Conservation (phyloP, 768 basidiomycete species). For the Auriculariales sp. region DNA sequence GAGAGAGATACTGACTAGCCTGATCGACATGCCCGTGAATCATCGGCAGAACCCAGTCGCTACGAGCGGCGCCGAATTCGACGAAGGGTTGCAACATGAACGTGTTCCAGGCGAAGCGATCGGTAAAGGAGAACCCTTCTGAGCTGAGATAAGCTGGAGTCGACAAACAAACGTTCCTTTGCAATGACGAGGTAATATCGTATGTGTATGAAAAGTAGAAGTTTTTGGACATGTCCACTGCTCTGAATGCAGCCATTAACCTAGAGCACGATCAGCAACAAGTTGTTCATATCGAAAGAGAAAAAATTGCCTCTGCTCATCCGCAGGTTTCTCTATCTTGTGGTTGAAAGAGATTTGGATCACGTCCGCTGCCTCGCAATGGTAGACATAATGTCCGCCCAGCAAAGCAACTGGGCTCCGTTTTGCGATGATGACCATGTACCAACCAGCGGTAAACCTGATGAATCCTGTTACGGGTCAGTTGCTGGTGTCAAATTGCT, state of each 20-base stretch:
- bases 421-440: slow-evolving; percentile 82
- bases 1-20: slow-evolving; percentile 83
- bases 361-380: slow-evolving; percentile 84
- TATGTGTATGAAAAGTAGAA: slow-evolving; percentile 99
- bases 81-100: slow-evolving; percentile 50
- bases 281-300: not conserved
- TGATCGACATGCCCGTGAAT: slow-evolving; percentile 97
- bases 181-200: slow-evolving; percentile 90
- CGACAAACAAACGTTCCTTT: slow-evolving; percentile 69
- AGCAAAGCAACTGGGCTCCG: slow-evolving; percentile 85
- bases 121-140: slow-evolving; percentile 53
- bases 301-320: slow-evolving; percentile 52
- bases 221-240: slow-evolving; percentile 97
- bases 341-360: slow-evolving; percentile 63
- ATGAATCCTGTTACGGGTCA: slow-evolving; percentile 54
- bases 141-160: slow-evolving; percentile 19
- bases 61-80: slow-evolving; percentile 44
- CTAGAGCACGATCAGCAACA: slow-evolving; percentile 15
- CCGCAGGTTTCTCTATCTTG: slow-evolving; percentile 74
- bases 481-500: not conserved
- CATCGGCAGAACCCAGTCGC: slow-evolving; percentile 80
- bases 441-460: slow-evolving; percentile 90
- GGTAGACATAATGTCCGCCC: slow-evolving; percentile 92
- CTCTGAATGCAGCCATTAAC: slow-evolving; percentile 81
- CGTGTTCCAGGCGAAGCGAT: slow-evolving; percentile 91